phyloP scores from a whole-genome alignment of 768 basidiomycete genomes.

The Ramaria sp. region DNA sequence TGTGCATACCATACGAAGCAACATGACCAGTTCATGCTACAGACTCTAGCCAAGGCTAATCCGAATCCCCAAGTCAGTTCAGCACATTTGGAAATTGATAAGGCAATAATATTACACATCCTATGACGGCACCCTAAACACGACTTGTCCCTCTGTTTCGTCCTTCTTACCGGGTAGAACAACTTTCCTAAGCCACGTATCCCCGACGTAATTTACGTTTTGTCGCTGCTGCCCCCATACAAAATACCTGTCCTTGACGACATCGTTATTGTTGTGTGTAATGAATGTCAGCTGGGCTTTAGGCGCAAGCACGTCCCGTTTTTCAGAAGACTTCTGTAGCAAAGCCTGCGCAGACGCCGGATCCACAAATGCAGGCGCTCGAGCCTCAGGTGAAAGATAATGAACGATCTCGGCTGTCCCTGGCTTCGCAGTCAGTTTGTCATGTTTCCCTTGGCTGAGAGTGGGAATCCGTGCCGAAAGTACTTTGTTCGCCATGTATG shows the following conservation, averaged over 20 bases:
- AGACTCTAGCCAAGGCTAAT: no score
- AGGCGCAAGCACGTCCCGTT: background rate
- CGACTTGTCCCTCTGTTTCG: background rate
- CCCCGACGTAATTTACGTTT: background rate
- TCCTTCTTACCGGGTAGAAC: constrained; percentile 24
- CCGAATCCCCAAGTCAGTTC: no score
- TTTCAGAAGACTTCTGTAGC: background rate
- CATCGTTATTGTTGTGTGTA: background rate
- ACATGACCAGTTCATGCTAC: no score
- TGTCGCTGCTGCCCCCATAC: background rate
- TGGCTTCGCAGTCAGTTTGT: background rate
- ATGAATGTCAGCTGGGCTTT: background rate
- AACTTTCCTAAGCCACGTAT: constrained; percentile 12
- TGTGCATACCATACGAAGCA: no score
- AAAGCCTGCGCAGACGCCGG: background rate
- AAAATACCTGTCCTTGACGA: background rate
- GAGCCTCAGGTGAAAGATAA: constrained; percentile 1
- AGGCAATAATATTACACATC: no score
- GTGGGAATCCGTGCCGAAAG: background rate
- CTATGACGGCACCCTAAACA: background rate
- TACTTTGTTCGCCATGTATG: no score
- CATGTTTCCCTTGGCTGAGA: background rate
- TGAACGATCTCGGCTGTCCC: background rate
- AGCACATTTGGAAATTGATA: no score
- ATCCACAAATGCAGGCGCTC: background rate